These are phyloP conservation scores for Allium fistulosum DNA, from an alignment of 106 monocot genomes.

Conservation along the genomic window DNA sequence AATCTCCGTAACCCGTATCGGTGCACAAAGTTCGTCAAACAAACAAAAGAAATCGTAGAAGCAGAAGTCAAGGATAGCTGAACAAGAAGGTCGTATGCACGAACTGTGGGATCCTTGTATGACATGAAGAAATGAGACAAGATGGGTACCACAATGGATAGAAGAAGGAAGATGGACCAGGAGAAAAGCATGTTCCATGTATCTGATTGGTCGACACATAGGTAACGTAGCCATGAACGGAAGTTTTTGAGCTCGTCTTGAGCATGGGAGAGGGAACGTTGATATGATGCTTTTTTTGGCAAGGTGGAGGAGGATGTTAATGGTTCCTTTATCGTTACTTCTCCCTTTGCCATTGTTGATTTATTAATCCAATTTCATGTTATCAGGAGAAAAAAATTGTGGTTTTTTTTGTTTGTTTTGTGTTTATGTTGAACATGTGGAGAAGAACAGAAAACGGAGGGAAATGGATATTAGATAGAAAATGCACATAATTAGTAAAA, in stretches of 20 bases:
- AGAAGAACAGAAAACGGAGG: neutral
- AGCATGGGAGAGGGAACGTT: slow-evolving; percentile 21
- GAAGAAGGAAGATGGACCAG: slow-evolving; percentile 51
- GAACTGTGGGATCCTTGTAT: slow-evolving; percentile 25
- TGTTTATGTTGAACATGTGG: neutral
- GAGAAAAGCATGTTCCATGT: slow-evolving; percentile 17
- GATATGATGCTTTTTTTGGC: neutral
- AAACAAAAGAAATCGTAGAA: slow-evolving; percentile 45
- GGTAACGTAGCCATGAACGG: slow-evolving; percentile 55
- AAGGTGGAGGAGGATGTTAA: neutral
- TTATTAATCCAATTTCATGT: neutral
- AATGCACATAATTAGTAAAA: neutral
- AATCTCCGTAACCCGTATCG: slow-evolving; percentile 60
- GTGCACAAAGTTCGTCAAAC: slow-evolving; percentile 33
- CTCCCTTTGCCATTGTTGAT: neutral
- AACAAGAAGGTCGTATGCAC: slow-evolving; percentile 49
- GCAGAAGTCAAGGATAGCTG: slow-evolving; percentile 66
- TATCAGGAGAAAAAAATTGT: too few relatives aligned
- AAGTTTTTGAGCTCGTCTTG: slow-evolving; percentile 68
- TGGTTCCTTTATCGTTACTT: neutral
- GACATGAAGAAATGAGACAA: slow-evolving; percentile 57
- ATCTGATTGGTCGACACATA: slow-evolving; percentile 53
- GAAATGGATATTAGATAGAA: neutral
- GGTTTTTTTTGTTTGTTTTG: too few relatives aligned
- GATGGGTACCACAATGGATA: slow-evolving; percentile 42